Evolutionary conservation across 805 yeast species (phyloP), one percentile per base, ranked within the genome.

Genomic region (Ogataea henricii): DNA sequence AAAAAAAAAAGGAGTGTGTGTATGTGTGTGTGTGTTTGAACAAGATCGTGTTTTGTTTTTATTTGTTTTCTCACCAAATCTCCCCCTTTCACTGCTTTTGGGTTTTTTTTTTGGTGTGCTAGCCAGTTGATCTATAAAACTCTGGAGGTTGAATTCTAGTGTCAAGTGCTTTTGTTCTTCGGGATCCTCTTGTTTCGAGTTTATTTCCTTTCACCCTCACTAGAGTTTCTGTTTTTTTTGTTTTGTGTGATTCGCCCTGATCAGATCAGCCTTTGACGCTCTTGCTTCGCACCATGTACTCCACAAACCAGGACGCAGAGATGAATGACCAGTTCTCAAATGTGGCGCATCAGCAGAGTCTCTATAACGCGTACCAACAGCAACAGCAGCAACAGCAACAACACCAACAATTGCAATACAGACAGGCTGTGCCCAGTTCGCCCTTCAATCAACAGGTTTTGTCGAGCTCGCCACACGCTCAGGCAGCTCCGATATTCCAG

Each of bases 321-420:
- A 42, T 42, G 45, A 33, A n/a, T 14, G 47, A 37, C 21, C 47
- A 43, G 27, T 37, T 38, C 25, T 32, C 36, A 12, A 43, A 37
- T 21, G 39, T 37, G 43, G 38, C 42, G 34, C 68, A 65, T 37
- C 60, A 67, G 9, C 58, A 52, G 36, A 49, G 50, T 18, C 38
- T 52, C 39, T 43, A 49, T 30, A 41, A 45, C 37, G 26, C 40
- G 40, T 46, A 40, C 27, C 73, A 66, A 56, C 61, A 34, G 42
- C 69, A 65, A 42, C 60, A 61, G 26, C 70, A 65, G 29, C 65
- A 64, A 38, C 67, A 63, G 35, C 62, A 59, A 43, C 62, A 62
- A 22, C 68, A 64, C 10, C 72, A 65, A 42, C 67, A 65, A 29
- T 64, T 56, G 30, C 65, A 54, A 39, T 65, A 61, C 21, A 33